Percentiles rank a stretch among this genome's conserved stretches.
phyloP scores from a whole-genome alignment of 208 protist species.

The Leptomonas pyrrhocoris region DNA sequence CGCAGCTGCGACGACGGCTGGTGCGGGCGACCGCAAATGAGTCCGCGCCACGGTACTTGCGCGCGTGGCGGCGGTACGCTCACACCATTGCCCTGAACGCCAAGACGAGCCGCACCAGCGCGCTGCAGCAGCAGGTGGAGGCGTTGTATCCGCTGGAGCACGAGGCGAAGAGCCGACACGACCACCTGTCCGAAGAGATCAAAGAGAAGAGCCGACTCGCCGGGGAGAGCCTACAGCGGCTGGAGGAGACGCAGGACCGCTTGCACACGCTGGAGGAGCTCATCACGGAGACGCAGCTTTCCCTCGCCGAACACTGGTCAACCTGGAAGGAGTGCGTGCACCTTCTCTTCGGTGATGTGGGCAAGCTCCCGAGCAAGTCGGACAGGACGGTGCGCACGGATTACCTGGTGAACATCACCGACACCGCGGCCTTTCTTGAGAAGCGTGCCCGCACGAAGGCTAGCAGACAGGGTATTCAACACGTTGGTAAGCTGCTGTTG shows the following conservation, averaged over 20 bases:
- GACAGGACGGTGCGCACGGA: constrained; percentile 31
- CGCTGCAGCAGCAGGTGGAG: constrained; percentile 69
- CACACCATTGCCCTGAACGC: constrained; percentile 66
- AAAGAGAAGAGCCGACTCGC: constrained; percentile 70
- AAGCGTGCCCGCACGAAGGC: constrained; percentile 63
- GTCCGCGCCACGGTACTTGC: constrained; percentile 56
- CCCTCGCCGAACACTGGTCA: constrained; percentile 69
- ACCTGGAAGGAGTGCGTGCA: constrained; percentile 63
- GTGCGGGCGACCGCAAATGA: constrained; percentile 46
- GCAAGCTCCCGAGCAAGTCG: constrained; percentile 36
- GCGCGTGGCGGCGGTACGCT: constrained; percentile 76
- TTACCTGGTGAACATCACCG: constrained; percentile 82
- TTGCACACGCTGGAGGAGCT: constrained; percentile 57
- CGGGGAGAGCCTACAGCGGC: constrained; percentile 41
- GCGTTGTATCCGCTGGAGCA: constrained; percentile 65
- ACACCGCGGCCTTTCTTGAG: constrained; percentile 60
- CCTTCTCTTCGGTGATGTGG: constrained; percentile 68
- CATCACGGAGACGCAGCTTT: constrained; percentile 53
- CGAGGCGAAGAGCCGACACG: constrained; percentile 62
- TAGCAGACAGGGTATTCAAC: constrained; percentile 52
- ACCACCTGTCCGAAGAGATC: constrained; percentile 72
- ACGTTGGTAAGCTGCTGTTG: constrained; percentile 57
- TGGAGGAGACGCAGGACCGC: constrained; percentile 48
- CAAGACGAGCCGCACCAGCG: constrained; percentile 55
- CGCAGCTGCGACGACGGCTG: constrained; percentile 60